Conservation (phyloP, 2,329 filamentous ascomycete species). For the Colletotrichum sp. region DNA sequence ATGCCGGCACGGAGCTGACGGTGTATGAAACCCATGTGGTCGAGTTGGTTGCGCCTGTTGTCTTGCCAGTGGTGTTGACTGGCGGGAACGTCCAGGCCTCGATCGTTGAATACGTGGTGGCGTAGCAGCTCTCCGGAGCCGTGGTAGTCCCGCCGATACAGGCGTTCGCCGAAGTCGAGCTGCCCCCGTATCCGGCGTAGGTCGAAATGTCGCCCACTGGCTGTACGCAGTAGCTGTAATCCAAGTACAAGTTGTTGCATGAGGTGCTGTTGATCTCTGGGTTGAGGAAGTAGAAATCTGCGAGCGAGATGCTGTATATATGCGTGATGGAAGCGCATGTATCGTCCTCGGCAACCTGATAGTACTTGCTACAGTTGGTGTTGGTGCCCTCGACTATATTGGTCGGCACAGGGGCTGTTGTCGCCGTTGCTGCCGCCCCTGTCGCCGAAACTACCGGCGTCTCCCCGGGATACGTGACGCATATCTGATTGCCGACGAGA, state of each 20-base stretch:
- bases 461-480: background rate
- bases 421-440: background rate
- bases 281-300: constrained; percentile 1
- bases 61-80: background rate
- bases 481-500: background rate
- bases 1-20: background rate
- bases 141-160: background rate
- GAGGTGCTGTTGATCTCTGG: background rate
- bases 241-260: background rate
- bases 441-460: background rate
- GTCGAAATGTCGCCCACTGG: constrained; percentile 17
- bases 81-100: background rate
- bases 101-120: background rate
- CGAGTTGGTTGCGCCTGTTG: background rate
- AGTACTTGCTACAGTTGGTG: background rate
- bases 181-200: background rate
- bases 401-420: background rate
- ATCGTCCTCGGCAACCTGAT: background rate
- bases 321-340: background rate
- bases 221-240: background rate
- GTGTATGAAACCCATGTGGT: background rate
- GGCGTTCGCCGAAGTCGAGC: background rate
- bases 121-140: background rate
- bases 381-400: background rate
- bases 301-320: background rate